Evolutionary conservation across 1,139 yeast genomes (phyloP).

Genomic region (Debaryomycetaceae sp.): DNA sequence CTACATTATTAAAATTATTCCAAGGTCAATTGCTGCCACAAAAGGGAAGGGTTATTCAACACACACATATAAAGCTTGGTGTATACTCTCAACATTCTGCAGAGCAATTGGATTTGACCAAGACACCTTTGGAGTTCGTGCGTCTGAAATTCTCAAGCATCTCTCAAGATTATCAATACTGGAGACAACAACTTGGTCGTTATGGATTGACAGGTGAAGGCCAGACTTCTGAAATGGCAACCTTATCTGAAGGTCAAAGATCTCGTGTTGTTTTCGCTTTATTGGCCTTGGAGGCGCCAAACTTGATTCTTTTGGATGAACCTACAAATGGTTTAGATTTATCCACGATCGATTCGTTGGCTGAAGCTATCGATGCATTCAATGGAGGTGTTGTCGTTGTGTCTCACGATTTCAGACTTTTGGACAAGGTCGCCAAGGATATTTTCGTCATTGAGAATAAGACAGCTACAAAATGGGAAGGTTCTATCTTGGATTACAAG

Average conservation of each 20-base stretch:
- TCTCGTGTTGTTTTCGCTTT: slow-evolving; percentile 97
- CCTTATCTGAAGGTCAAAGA: slow-evolving; percentile 98
- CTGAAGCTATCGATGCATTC: slow-evolving; percentile 90
- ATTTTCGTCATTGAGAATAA: slow-evolving; percentile 93
- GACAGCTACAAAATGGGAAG: slow-evolving; percentile 96
- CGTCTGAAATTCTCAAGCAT: slow-evolving; percentile 86
- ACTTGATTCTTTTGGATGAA: slow-evolving; percentile 92
- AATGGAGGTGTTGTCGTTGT: slow-evolving; percentile 98
- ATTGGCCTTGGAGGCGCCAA: slow-evolving; percentile 92
- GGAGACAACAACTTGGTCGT: slow-evolving; percentile 98
- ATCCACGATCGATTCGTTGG: slow-evolving; percentile 95
- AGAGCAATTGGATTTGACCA: slow-evolving; percentile 93
- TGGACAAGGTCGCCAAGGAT: slow-evolving; percentile 96
- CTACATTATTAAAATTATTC: slow-evolving; percentile 92
- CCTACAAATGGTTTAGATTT: slow-evolving; percentile 99
- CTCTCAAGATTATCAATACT: slow-evolving; percentile 97
- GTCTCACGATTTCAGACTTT: slow-evolving; percentile 97
- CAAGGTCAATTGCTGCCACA: slow-evolving; percentile 91
- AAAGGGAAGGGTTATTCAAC: slow-evolving; percentile 92
- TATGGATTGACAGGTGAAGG: slow-evolving; percentile 99
- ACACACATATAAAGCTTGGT: slow-evolving; percentile 96
- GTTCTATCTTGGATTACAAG: slow-evolving; percentile 86
- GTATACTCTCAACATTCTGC: slow-evolving; percentile 99
- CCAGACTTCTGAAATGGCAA: slow-evolving; percentile 98
- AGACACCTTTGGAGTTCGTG: slow-evolving; percentile 93